These are phyloP conservation scores for Shiraia bambusicola DNA, from an alignment of 2,329 filamentous ascomycete genomes.

Conservation along the genomic window DNA sequence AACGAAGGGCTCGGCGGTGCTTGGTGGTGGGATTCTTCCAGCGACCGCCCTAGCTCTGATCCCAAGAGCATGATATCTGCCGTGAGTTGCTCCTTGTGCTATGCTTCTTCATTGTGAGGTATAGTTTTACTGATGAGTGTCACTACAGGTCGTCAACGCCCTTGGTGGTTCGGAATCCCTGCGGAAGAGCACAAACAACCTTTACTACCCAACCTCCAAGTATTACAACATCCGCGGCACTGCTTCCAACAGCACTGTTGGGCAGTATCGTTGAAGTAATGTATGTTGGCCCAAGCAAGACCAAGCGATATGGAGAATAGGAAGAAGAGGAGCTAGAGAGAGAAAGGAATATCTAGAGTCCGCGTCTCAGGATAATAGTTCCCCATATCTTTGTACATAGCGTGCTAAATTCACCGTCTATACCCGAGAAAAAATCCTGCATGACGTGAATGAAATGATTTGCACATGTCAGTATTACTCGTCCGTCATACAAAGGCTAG, in stretches of 20 bases:
- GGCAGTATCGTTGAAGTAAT: neutral
- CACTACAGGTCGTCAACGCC: slow-evolving; percentile 8
- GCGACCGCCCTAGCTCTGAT: slow-evolving; percentile 17
- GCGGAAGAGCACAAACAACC: slow-evolving; percentile 12
- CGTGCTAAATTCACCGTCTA: too few species aligned
- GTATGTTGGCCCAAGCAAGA: neutral
- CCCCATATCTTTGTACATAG: too few species aligned
- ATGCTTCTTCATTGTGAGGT: neutral
- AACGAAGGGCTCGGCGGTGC: slow-evolving; percentile 30
- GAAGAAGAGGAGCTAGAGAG: too few species aligned
- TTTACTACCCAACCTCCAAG: slow-evolving; percentile 27
- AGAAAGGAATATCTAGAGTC: too few species aligned
- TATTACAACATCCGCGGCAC: slow-evolving; percentile 22
- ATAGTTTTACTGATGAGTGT: neutral
- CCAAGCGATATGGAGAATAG: too few species aligned
- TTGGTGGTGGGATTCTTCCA: slow-evolving; percentile 36
- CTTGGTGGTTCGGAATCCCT: slow-evolving; percentile 16
- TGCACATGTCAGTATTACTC: too few species aligned
- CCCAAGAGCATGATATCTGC: slow-evolving; percentile 23
- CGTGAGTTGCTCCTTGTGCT: slow-evolving; percentile 3
- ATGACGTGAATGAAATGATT: too few species aligned
- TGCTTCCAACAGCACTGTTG: slow-evolving; percentile 3
- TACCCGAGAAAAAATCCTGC: too few species aligned
- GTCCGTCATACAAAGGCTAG: too few species aligned
- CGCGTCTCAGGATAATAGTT: too few species aligned